Evolutionary conservation across 495 filamentous ascomycete species (phyloP).

Genomic region (Penicillium simplicissimum): DNA sequence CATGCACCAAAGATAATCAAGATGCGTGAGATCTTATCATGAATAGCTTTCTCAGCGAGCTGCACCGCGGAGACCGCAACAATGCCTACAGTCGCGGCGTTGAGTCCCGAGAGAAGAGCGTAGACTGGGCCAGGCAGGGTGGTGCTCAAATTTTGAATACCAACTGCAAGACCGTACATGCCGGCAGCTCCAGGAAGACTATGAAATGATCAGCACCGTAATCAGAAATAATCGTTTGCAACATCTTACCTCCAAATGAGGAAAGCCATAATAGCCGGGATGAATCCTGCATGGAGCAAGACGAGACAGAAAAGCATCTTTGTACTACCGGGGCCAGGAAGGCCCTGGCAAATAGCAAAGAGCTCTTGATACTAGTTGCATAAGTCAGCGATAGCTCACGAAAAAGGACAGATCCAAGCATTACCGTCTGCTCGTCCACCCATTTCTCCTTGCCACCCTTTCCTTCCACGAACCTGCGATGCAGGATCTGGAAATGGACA

Average conservation of each 20-base stretch:
- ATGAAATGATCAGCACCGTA: not conserved
- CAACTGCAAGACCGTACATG: constrained; percentile 72
- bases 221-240: not conserved
- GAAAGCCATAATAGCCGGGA: constrained; percentile 64
- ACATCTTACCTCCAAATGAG: constrained; percentile 64
- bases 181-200: constrained; percentile 75
- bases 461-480: constrained; percentile 65
- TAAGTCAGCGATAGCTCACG: not conserved
- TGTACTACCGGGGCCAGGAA: constrained; percentile 74
- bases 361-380: constrained; percentile 73
- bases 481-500: constrained; percentile 69
- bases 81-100: constrained; percentile 76
- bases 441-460: constrained; percentile 53
- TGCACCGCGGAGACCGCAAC: constrained; percentile 77
- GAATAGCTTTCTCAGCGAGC: constrained; percentile 73
- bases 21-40: constrained; percentile 66
- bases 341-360: constrained; percentile 75
- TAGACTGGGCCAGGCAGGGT: constrained; percentile 68
- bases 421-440: constrained; percentile 73
- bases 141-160: constrained; percentile 60
- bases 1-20: constrained; percentile 68
- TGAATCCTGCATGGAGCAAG: constrained; percentile 62
- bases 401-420: not conserved
- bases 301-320: constrained; percentile 81
- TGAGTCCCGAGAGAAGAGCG: constrained; percentile 75